These are phyloP conservation scores for Annulohypoxylon stygium DNA, from an alignment of 495 filamentous ascomycete genomes.

Conservation along the genomic window DNA sequence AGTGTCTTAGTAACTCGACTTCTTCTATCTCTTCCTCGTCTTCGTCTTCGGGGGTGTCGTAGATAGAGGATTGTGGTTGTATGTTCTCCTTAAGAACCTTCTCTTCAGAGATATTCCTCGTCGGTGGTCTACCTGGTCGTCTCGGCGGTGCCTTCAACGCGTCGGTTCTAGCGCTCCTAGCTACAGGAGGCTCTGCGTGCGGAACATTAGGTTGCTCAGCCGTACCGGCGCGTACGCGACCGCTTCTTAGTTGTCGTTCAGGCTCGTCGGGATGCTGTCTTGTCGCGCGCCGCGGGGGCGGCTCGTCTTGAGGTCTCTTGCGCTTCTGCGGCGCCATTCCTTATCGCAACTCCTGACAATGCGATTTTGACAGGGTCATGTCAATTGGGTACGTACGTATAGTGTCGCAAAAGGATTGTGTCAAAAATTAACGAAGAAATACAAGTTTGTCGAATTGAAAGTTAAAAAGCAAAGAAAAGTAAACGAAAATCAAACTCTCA, in stretches of 20 bases:
- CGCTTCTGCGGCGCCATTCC: conserved; percentile 59
- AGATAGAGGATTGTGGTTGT: conserved; percentile 5
- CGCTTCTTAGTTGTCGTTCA: conserved; percentile 53
- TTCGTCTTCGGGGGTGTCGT: background rate
- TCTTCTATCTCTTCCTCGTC: conserved; percentile 11
- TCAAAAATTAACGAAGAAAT: background rate
- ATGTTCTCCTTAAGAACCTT: conserved; percentile 38
- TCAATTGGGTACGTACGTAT: background rate
- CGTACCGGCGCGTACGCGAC: conserved; percentile 49
- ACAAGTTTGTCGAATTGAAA: background rate
- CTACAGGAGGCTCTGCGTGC: background rate
- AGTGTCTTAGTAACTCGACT: background rate
- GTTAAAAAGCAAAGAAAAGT: background rate
- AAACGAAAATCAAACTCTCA: background rate
- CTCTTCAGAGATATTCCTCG: background rate
- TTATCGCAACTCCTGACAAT: background rate
- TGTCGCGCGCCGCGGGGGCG: conserved; percentile 57
- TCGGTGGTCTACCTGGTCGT: conserved; percentile 15
- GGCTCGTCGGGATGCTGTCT: conserved; percentile 56
- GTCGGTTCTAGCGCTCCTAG: conserved; percentile 16
- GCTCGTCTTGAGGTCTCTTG: conserved; percentile 53
- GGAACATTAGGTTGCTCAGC: conserved; percentile 11
- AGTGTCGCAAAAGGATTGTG: background rate
- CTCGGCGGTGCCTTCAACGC: conserved; percentile 23
- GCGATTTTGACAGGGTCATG: background rate